Conservation (phyloP, 2,329 filamentous ascomycete species). For the Fusarium chuoi region DNA sequence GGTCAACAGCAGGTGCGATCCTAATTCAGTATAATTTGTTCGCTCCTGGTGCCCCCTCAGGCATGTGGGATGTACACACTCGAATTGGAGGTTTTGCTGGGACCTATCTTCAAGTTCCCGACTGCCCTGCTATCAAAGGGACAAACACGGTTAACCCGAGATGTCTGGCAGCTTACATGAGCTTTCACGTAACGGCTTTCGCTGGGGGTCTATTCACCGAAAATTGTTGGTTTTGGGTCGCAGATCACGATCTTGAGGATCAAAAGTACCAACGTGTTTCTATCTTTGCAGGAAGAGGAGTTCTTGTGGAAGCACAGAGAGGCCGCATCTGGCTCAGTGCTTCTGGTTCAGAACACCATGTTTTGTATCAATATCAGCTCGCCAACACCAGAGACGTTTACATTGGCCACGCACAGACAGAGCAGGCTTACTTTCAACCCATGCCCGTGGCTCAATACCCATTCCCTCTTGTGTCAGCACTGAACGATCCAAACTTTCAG, state of each 20-base stretch:
- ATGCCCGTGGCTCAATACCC: slow-evolving; percentile 68
- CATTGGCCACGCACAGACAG: slow-evolving; percentile 73
- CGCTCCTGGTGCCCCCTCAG: slow-evolving; percentile 55
- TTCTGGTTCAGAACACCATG: slow-evolving; percentile 72
- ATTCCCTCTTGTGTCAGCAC: slow-evolving; percentile 57
- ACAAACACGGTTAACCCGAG: slow-evolving; percentile 40
- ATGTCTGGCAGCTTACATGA: slow-evolving; percentile 57
- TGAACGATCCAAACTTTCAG: slow-evolving; percentile 45
- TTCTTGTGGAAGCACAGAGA: slow-evolving; percentile 55
- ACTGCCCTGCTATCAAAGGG: slow-evolving; percentile 67
- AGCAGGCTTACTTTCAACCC: slow-evolving; percentile 78
- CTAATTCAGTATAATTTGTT: slow-evolving; percentile 79
- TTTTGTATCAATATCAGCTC: slow-evolving; percentile 76
- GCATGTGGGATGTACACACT: slow-evolving; percentile 81
- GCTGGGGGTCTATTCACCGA: slow-evolving; percentile 55
- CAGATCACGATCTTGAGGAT: slow-evolving; percentile 67
- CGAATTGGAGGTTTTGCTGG: slow-evolving; percentile 79
- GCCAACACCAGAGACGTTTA: slow-evolving; percentile 68
- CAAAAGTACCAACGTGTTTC: slow-evolving; percentile 59
- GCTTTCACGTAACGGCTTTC: slow-evolving; percentile 54
- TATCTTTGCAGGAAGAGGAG: slow-evolving; percentile 63
- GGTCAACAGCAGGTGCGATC: slow-evolving; percentile 73
- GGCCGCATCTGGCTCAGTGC: slow-evolving; percentile 69
- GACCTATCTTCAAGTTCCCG: slow-evolving; percentile 72
- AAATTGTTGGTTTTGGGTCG: slow-evolving; percentile 59